Evolutionary conservation across 192 early-diverging fungal species (phyloP).

Genomic region (Coemansia sp.): DNA sequence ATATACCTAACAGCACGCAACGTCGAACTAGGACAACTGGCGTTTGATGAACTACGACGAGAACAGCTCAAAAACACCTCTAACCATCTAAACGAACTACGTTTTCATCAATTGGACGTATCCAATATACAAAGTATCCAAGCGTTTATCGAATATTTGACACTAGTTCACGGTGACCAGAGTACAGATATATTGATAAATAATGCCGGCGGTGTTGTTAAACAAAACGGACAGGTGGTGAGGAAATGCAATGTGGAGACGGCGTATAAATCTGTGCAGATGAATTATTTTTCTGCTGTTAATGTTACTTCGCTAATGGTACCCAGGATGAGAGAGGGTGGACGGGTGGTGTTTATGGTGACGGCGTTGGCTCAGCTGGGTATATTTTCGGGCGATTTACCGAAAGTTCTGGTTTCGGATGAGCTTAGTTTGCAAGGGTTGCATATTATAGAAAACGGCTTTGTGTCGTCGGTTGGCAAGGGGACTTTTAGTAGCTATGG

Average conservation of each 20-base stretch:
- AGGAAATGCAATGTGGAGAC: conserved; percentile 35
- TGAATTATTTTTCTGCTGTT: conserved; percentile 51
- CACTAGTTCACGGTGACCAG: conserved; percentile 40
- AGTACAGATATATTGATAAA: conserved; percentile 51
- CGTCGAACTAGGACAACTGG: conserved; percentile 36
- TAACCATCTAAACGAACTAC: conserved; percentile 32
- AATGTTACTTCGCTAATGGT: conserved; percentile 30
- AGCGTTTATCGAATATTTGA: conserved; percentile 41
- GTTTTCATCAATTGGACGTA: conserved; percentile 54
- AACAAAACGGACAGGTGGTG: conserved; percentile 5
- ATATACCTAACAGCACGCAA: conserved; percentile 51
- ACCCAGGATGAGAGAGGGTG: conserved; percentile 33
- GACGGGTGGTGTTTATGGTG: conserved; percentile 44
- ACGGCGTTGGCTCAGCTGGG: conserved; percentile 52
- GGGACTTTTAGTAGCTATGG: conserved; percentile 41
- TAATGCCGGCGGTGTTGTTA: conserved; percentile 49
- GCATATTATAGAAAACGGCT: conserved; percentile 51
- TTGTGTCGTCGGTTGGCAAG: conserved; percentile 45
- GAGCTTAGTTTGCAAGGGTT: conserved; percentile 34
- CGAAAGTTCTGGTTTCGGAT: conserved; percentile 42
- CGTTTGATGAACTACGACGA: conserved; percentile 45
- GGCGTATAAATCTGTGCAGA: conserved; percentile 27
- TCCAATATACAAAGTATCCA: conserved; percentile 24
- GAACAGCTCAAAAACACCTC: conserved; percentile 20
- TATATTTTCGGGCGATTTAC: conserved; percentile 51